Evolutionary conservation across 768 basidiomycete genomes (phyloP).

Genomic region (Termitomyces sp.): DNA sequence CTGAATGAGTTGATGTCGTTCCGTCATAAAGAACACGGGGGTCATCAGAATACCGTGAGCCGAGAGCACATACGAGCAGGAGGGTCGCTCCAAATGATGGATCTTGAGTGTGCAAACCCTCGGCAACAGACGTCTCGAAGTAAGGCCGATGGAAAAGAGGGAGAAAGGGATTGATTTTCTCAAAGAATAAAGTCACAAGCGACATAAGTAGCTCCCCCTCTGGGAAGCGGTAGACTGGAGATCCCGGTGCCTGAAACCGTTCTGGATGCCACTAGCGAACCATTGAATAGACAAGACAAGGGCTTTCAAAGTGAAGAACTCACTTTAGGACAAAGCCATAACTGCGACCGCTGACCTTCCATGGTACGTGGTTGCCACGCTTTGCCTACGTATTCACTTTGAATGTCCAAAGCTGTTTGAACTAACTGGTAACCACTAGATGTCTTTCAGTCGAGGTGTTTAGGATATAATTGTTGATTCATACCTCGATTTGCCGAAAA

Average conservation of each 20-base stretch:
- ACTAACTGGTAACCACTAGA: slow-evolving; percentile 49
- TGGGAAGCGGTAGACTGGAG: slow-evolving; percentile 43
- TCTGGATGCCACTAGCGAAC: slow-evolving; percentile 32
- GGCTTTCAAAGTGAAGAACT: neutral
- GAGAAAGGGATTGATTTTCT: slow-evolving; percentile 45
- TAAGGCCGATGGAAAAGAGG: slow-evolving; percentile 75
- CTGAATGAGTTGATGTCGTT: slow-evolving; percentile 39
- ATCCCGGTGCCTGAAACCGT: slow-evolving; percentile 22
- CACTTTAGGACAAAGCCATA: slow-evolving; percentile 37
- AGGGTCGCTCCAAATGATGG: slow-evolving; percentile 49
- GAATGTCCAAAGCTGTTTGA: slow-evolving; percentile 56
- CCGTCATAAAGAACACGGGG: slow-evolving; percentile 53
- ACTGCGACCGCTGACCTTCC: slow-evolving; percentile 39
- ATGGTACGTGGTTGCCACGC: slow-evolving; percentile 23
- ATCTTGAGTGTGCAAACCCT: slow-evolving; percentile 51
- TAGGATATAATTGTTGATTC: neutral
- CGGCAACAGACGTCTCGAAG: slow-evolving; percentile 52
- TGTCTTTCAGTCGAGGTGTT: neutral
- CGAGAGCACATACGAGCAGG: slow-evolving; percentile 67
- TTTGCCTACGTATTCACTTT: slow-evolving; percentile 49
- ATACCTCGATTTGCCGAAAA: slow-evolving; percentile 50
- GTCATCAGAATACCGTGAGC: slow-evolving; percentile 59
- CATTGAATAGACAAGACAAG: neutral
- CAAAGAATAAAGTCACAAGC: slow-evolving; percentile 71
- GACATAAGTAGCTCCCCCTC: slow-evolving; percentile 48